A percentile compares a stretch with the other conserved stretches of the same genome.
These are phyloP conservation scores for Apiotrichum veenhuisii DNA, from an alignment of 1,284 basidiomycete genomes.

Conservation along the genomic window DNA sequence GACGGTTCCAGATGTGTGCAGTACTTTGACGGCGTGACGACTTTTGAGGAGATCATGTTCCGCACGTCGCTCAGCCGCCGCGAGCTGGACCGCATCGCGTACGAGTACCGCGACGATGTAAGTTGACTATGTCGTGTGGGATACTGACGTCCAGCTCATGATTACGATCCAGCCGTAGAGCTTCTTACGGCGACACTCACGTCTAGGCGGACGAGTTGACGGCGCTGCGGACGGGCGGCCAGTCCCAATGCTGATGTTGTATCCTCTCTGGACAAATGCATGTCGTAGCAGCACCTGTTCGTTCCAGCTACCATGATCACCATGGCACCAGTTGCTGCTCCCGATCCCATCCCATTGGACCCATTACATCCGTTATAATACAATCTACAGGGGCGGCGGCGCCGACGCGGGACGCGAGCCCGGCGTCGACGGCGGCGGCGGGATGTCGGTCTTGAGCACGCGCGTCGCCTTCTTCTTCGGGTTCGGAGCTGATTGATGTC, in stretches of 20 bases:
- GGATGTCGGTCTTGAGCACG: conserved; percentile 50
- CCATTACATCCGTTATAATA: not conserved
- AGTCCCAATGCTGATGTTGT: too few species aligned
- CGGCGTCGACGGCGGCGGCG: conserved; percentile 32
- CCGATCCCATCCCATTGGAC: too few species aligned
- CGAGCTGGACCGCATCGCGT: conserved; percentile 39
- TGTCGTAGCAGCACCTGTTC: too few species aligned
- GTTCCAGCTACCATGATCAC: too few species aligned
- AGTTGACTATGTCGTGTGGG: conserved; percentile 4
- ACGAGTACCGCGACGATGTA: conserved; percentile 42
- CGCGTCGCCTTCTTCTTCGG: conserved; percentile 49
- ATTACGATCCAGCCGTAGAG: conserved; percentile 39
- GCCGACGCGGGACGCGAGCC: conserved; percentile 19
- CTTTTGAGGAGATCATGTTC: conserved; percentile 48
- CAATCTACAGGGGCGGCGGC: conserved; percentile 7
- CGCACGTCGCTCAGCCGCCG: conserved; percentile 40
- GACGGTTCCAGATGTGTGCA: conserved; percentile 36
- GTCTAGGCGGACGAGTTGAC: too few species aligned
- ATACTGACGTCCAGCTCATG: conserved; percentile 29
- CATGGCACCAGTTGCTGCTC: too few species aligned
- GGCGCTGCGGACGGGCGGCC: too few species aligned
- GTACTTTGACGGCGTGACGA: conserved; percentile 46
- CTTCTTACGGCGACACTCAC: not conserved
- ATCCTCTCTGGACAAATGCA: too few species aligned
- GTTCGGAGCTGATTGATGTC: conserved; percentile 42